A percentile compares a stretch with the other conserved stretches of the same genome.
phyloP scores from a whole-genome alignment of 2,329 filamentous ascomycete genomes.

The Ophiocordyceps sinensis region DNA sequence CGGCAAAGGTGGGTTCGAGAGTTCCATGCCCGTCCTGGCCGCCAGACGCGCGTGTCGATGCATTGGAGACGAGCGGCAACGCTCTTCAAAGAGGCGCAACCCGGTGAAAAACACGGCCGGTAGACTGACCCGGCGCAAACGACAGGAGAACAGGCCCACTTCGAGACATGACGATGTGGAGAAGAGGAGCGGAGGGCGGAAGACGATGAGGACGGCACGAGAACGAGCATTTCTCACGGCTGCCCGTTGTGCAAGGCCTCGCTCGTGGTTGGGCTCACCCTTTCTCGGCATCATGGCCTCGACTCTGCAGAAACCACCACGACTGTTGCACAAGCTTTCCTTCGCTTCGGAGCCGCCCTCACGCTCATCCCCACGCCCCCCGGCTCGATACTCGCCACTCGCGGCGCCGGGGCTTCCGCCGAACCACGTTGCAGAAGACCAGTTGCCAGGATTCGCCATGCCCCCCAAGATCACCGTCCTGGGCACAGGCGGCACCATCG shows the following conservation, averaged over 20 bases:
- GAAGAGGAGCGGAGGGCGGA: background rate
- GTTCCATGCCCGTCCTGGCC: no score
- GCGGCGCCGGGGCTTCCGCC: background rate
- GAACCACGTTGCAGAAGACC: background rate
- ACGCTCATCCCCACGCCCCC: background rate
- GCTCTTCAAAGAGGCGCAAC: no score
- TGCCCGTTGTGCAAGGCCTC: background rate
- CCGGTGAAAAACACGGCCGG: no score
- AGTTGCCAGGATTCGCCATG: background rate
- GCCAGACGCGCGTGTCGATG: no score
- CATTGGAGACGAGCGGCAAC: no score
- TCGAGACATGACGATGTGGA: no score
- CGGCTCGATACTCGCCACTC: background rate
- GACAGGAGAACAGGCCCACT: no score
- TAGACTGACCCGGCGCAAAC: no score
- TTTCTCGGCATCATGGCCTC: background rate
- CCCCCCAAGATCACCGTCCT: constrained; percentile 40
- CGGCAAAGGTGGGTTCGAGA: no score
- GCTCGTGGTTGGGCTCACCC: background rate
- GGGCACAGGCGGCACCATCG: constrained; percentile 44
- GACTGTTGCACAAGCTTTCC: background rate
- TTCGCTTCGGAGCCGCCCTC: background rate
- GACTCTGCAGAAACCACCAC: background rate
- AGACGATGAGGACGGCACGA: background rate
- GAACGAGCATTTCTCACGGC: background rate